phyloP scores from a whole-genome alignment of 805 yeast genomes.

The Torulaspora quercuum region DNA sequence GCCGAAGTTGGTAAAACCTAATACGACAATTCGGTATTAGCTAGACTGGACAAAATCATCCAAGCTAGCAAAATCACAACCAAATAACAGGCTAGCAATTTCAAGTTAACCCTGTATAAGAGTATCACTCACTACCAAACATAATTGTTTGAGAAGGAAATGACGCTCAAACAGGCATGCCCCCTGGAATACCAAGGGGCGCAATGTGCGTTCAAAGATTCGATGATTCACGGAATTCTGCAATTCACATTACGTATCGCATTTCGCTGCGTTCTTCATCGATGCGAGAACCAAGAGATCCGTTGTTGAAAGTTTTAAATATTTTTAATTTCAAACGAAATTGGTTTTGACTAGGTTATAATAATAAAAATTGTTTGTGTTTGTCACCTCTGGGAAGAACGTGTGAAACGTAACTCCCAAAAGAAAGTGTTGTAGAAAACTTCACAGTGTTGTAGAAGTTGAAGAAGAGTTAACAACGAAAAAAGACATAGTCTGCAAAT shows the following conservation, averaged over 20 bases:
- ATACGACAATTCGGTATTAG: constrained; percentile 20
- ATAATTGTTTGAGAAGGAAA: constrained; percentile 36
- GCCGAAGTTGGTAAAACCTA: constrained; percentile 24
- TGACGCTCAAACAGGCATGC: constrained; percentile 43
- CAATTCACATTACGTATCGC: constrained; percentile 42
- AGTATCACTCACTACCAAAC: constrained; percentile 37
- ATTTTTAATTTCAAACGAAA: constrained; percentile 19
- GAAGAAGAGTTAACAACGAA: constrained; percentile 1
- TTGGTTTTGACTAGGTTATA: constrained; percentile 14
- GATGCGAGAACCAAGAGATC: constrained; percentile 45
- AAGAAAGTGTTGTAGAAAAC: constrained; percentile 16
- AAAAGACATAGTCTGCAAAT: not conserved
- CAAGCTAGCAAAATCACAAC: constrained; percentile 7
- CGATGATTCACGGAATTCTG: constrained; percentile 42
- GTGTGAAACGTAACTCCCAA: constrained; percentile 11
- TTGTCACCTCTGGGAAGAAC: constrained; percentile 17
- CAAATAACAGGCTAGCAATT: constrained; percentile 29
- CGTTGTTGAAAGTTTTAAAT: constrained; percentile 41
- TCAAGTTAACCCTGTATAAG: constrained; percentile 30
- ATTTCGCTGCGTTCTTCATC: constrained; percentile 46
- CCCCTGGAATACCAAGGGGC: constrained; percentile 40
- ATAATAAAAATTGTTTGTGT: constrained; percentile 21
- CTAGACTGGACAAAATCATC: constrained; percentile 1
- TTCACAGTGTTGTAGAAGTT: constrained; percentile 15
- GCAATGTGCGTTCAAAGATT: constrained; percentile 47